phyloP scores from a whole-genome alignment of 2,329 filamentous ascomycete genomes.

The Botrytis medusae region DNA sequence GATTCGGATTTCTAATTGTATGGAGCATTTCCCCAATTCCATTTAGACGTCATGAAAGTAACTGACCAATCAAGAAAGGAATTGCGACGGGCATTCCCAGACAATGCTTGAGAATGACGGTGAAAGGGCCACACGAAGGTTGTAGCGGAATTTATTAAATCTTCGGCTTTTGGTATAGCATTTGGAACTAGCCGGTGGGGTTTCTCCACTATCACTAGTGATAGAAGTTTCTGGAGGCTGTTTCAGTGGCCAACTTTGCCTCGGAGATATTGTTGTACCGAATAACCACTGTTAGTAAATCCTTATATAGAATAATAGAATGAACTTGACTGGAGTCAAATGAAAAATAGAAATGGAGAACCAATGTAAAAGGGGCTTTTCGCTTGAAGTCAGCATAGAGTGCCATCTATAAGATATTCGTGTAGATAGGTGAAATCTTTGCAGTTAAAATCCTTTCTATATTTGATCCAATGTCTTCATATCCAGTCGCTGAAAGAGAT shows the following conservation, averaged over 20 bases:
- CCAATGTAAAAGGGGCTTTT: neutral
- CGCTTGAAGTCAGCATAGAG: neutral
- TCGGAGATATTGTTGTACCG: neutral
- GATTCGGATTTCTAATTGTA: neutral
- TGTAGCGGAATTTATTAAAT: neutral
- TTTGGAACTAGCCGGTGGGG: neutral
- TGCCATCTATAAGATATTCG: neutral
- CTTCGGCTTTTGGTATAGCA: neutral
- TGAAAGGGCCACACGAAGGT: neutral
- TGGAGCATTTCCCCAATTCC: neutral
- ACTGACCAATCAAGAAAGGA: neutral
- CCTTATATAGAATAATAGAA: neutral
- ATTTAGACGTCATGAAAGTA: neutral
- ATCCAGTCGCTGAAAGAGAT: neutral
- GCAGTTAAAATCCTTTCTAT: neutral
- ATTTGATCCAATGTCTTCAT: neutral
- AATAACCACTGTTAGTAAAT: neutral
- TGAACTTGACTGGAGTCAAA: neutral
- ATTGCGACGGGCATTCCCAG: neutral
- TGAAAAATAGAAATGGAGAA: neutral
- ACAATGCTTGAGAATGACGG: neutral
- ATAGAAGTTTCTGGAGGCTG: neutral
- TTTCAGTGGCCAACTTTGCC: neutral
- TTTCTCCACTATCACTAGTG: constrained; percentile 1
- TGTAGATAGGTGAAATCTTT: neutral